A percentile compares a stretch with the other conserved stretches of the same genome.
These are phyloP conservation scores for Xylaria grammica DNA, from an alignment of 495 filamentous ascomycete genomes.

Conservation along the genomic window DNA sequence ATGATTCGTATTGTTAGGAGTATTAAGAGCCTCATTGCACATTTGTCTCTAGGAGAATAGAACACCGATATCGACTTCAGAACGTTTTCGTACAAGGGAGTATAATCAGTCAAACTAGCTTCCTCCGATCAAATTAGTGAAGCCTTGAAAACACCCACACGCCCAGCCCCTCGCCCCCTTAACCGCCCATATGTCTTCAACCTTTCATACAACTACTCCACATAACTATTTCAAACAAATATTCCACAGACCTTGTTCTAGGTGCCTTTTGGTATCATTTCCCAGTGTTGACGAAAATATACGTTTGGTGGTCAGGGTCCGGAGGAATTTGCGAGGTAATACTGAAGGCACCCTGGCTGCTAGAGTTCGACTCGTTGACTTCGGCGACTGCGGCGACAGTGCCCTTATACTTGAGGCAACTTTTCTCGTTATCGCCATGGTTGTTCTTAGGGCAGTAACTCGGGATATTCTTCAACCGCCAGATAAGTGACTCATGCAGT, in stretches of 20 bases:
- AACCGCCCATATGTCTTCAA: too few species aligned
- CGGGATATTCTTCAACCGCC: conserved; percentile 62
- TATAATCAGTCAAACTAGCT: background rate
- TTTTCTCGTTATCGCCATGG: conserved; percentile 24
- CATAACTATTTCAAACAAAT: too few species aligned
- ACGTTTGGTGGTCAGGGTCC: conserved; percentile 29
- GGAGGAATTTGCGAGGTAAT: conserved; percentile 8
- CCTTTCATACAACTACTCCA: too few species aligned
- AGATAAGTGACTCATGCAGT: conserved; percentile 68
- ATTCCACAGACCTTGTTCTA: too few species aligned
- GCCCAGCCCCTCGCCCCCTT: too few species aligned
- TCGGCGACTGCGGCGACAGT: conserved; percentile 16
- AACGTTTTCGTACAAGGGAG: too few species aligned
- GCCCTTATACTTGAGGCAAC: conserved; percentile 32
- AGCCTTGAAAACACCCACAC: too few species aligned
- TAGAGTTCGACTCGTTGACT: background rate
- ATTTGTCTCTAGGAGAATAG: too few species aligned
- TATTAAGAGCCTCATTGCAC: too few species aligned
- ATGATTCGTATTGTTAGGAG: too few species aligned
- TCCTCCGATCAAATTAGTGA: background rate
- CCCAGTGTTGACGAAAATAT: conserved; percentile 19
- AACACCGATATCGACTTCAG: too few species aligned
- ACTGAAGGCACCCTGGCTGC: background rate
- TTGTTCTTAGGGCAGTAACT: conserved; percentile 69
- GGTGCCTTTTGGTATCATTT: too few species aligned